Evolutionary conservation across 257 asterid species (phyloP), one percentile per base, ranked within the genome.

Genomic region (Solanum dulcamara): DNA sequence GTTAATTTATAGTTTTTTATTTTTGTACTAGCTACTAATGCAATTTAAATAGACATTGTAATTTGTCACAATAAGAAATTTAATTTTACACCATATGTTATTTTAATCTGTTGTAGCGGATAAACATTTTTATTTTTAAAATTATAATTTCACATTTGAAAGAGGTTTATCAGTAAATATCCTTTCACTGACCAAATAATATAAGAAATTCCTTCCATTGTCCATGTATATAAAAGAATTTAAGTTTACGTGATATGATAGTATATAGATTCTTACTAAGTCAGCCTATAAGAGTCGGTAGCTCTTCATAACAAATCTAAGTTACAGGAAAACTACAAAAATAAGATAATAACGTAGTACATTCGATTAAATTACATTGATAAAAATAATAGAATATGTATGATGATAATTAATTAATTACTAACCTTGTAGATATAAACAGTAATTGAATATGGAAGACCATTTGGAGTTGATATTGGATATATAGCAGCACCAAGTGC

Each of bases 401-500:
- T 71, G 10, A 20, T 71, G 33, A 38, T 68, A 68, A 68, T 42
- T 14, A 68, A 68, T 42, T 14, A 71, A 18, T 32, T 33, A 37
- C 81, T 86, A 4, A 93, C 98, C 85, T 89, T 89, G 70, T 89
- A 89, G 55, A 94, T 92, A 86, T 81, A 92, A 32, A 94, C 10
- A 10, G 88, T 86, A 11, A 93, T 92, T 83, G 90, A 84, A 48
- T 83, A 88, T n/a, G 95, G 94, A 40, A 91, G 94, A 4, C 90
- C 92, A 10, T 44, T 80, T 40, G 91, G 92, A 7, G 85, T 81
- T 57, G 97, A 91, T 37, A 92, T 89, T 6, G 96, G 98, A 84
- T 91, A 87, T 84, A 93, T 89, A 14, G 94, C 94, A 57, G 91
- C 94, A 57, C 97, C 98, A 14, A 93, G 93, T 0, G 97, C 98